Conservation (phyloP, 352 stramenopile species). For the Phytophthora sp. region DNA sequence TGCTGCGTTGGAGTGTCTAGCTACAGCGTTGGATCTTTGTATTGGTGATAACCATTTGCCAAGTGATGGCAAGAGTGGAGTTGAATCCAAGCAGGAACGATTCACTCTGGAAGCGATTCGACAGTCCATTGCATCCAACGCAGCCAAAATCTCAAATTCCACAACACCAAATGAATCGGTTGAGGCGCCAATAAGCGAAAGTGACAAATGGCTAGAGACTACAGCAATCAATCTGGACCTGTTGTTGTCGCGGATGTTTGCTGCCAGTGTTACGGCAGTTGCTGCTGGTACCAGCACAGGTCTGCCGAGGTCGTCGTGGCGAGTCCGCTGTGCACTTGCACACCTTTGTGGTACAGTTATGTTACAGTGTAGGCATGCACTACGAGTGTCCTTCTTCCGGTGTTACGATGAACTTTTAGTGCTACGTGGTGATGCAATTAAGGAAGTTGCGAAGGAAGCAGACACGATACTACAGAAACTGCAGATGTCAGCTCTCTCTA, state of each 20-base stretch:
- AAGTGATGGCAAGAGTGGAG: background rate
- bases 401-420: slow-evolving; percentile 85
- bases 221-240: slow-evolving; percentile 70
- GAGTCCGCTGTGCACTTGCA: slow-evolving; percentile 65
- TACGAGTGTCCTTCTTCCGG: slow-evolving; percentile 69
- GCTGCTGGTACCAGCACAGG: slow-evolving; percentile 31
- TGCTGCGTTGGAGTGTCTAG: slow-evolving; percentile 63
- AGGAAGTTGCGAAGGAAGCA: slow-evolving; percentile 32
- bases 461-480: slow-evolving; percentile 32
- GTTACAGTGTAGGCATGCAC: slow-evolving; percentile 48
- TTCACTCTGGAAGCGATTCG: slow-evolving; percentile 44
- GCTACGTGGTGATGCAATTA: slow-evolving; percentile 60
- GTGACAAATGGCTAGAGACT: slow-evolving; percentile 58
- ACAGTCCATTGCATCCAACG: slow-evolving; percentile 16
- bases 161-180: background rate
- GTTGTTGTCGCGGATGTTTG: slow-evolving; percentile 66
- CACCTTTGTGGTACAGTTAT: slow-evolving; percentile 67
- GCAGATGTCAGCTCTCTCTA: slow-evolving; percentile 36
- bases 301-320: slow-evolving; percentile 58
- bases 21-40: slow-evolving; percentile 38
- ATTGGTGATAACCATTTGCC: slow-evolving; percentile 31
- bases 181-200: slow-evolving; percentile 1
- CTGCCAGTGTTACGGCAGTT: slow-evolving; percentile 28
- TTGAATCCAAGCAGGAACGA: slow-evolving; percentile 12
- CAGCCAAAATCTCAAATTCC: background rate